Percentiles rank a stretch among this genome's conserved stretches.
Conservation (phyloP, 768 basidiomycete genomes). For the Lactifluus pinguis region DNA sequence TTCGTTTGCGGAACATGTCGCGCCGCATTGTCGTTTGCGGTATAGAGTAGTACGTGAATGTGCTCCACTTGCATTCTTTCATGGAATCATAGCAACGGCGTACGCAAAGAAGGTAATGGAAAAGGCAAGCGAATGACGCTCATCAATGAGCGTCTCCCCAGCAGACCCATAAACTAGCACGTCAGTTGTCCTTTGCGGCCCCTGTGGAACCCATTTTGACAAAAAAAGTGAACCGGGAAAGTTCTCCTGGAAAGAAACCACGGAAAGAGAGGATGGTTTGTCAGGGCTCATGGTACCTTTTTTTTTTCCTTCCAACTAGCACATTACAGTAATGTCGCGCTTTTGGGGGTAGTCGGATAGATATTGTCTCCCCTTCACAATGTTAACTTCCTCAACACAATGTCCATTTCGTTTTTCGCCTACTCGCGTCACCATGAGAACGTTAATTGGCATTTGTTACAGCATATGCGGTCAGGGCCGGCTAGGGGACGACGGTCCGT, state of each 20-base stretch:
- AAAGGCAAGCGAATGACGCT: background rate
- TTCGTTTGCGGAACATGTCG: background rate
- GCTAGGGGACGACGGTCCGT: background rate
- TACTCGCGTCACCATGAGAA: background rate
- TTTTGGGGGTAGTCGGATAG: background rate
- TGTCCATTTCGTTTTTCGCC: background rate
- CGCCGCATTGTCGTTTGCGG: background rate
- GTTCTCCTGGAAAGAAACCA: background rate
- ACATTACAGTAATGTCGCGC: background rate
- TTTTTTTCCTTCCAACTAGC: no score
- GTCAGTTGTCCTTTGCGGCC: background rate
- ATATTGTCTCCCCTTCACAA: background rate
- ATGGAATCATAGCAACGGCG: background rate
- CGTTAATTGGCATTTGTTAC: background rate
- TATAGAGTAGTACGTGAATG: background rate
- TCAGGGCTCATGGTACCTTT: background rate
- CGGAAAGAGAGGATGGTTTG: background rate
- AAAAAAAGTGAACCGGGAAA: background rate
- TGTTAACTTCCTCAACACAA: no score
- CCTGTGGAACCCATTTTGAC: background rate
- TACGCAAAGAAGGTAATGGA: background rate
- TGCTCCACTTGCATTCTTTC: background rate
- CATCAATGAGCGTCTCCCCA: background rate
- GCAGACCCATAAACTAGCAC: background rate
- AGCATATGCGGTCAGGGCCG: background rate